Base-by-base conservation (phyloP, 371 early-diverging fungal genomes). In the Mucor irregularis region DNA sequence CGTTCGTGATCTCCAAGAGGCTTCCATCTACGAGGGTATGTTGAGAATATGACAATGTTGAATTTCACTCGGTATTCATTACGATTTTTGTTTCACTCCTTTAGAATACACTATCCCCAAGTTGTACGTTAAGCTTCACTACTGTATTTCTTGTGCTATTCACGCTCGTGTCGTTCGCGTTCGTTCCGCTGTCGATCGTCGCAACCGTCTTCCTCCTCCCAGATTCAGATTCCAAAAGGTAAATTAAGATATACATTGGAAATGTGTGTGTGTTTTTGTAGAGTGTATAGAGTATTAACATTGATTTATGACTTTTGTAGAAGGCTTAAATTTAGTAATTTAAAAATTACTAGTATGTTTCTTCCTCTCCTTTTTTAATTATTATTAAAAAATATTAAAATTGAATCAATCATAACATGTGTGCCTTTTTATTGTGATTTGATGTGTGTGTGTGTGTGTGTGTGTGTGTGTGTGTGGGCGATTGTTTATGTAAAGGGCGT, bases 111-210 rank as follows among this genome's bases (percentile, higher is more conserved):
- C 92, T 58, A 86, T 99, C 57, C 99, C 99, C 82, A 98, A 97
- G 86, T 85, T 97, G 72, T 97, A 95, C 87, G 85, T 96, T 83
- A 98, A 99, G 89, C 84, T 88, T 62, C 94, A 94, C 73, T 93
- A 97, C 90, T 99, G 99, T 80, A 82, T 99, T 61, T 94, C 96
- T 50, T 99, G 99, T 86, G 99, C 98, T 55, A 97, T 99, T 72
- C 99, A 99, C 89, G 79, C 90, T 63, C 90, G 93, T 77, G 87
- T 97, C 55, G 99, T 99, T 62, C 94, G 97, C 84, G 97, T 96
- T 39, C 92, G 99, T 74, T 94, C 95, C 67, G 80, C 82, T 60
- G 85, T 72, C 34, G 92, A 86, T 65, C 93, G 99, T 74, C 90
- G 95, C 74, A 90, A 88, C 85, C 91, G 99, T 77, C 84, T 87